phyloP scores from a whole-genome alignment of 75 land plant genomes.

The Picea sitchensis region DNA sequence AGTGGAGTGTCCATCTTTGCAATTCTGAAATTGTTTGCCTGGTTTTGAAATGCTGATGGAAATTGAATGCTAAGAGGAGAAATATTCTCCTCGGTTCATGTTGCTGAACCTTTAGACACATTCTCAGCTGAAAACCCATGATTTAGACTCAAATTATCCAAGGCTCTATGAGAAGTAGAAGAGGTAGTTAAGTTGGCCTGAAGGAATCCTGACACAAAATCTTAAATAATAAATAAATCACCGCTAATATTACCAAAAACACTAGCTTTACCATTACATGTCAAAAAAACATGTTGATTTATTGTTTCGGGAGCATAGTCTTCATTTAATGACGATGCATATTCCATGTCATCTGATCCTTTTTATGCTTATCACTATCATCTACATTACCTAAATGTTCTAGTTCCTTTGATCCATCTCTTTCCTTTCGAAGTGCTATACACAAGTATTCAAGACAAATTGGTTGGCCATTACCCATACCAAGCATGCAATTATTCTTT shows the following conservation, averaged over 20 bases:
- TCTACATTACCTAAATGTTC: too few relatives aligned
- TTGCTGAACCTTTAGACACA: constrained; percentile 32
- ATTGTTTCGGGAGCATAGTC: neutral
- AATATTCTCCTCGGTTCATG: constrained; percentile 82
- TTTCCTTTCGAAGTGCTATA: too few relatives aligned
- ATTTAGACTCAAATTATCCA: constrained; percentile 5
- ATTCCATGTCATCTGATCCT: too few relatives aligned
- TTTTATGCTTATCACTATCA: too few relatives aligned
- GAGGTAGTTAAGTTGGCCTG: neutral
- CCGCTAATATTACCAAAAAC: neutral
- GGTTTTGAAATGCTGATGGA: constrained; percentile 2
- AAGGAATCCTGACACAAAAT: neutral
- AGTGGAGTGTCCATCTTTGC: too few relatives aligned
- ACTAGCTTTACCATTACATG: neutral
- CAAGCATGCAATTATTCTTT: too few relatives aligned
- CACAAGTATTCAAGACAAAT: too few relatives aligned
- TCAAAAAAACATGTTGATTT: neutral
- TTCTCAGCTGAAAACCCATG: neutral
- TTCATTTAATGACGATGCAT: too few relatives aligned
- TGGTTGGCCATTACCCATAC: too few relatives aligned
- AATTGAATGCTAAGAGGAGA: constrained; percentile 19
- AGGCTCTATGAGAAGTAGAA: neutral
- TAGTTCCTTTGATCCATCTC: too few relatives aligned
- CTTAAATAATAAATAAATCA: neutral
- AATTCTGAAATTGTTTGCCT: too few relatives aligned